Evolutionary conservation across 2,329 filamentous ascomycete species (phyloP).

Genomic region (Aureobasidium musti): DNA sequence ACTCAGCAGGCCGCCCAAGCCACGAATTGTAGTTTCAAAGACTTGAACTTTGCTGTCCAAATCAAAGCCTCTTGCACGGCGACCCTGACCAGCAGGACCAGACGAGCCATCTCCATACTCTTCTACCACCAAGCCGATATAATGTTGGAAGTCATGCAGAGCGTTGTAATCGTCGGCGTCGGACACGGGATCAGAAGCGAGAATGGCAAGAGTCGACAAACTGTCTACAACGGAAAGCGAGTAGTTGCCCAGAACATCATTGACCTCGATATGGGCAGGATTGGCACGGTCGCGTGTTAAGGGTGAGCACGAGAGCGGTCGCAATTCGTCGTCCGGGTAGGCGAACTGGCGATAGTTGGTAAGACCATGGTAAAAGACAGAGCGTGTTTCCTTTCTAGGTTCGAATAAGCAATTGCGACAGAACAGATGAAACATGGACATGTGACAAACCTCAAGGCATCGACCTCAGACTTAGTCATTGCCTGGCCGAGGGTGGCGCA

Average conservation of each 20-base stretch:
- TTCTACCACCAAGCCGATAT: constrained; percentile 71
- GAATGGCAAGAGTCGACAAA: constrained; percentile 86
- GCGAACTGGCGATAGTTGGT: constrained; percentile 92
- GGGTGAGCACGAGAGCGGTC: constrained; percentile 80
- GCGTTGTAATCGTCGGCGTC: constrained; percentile 58
- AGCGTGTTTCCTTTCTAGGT: constrained; percentile 50
- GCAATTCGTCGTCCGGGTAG: constrained; percentile 94
- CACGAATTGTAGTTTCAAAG: constrained; percentile 95
- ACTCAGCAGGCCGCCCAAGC: constrained; percentile 85
- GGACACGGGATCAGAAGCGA: constrained; percentile 70
- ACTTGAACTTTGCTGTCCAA: constrained; percentile 98
- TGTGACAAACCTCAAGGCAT: constrained; percentile 42
- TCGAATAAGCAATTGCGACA: not conserved
- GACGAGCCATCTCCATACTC: constrained; percentile 83
- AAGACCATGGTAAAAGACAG: constrained; percentile 97
- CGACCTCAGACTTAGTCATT: constrained; percentile 50
- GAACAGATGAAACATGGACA: not conserved
- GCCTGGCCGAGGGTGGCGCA: constrained; percentile 40
- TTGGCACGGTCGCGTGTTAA: constrained; percentile 81
- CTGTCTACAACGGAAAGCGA: constrained; percentile 95
- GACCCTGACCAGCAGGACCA: constrained; percentile 68
- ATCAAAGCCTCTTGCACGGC: constrained; percentile 79
- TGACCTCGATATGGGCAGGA: constrained; percentile 78
- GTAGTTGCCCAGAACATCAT: constrained; percentile 96
- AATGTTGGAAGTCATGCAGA: constrained; percentile 69